Evolutionary conservation across 176 grass and related monocot species (phyloP).

Genomic region (Pontederia crassipes): DNA sequence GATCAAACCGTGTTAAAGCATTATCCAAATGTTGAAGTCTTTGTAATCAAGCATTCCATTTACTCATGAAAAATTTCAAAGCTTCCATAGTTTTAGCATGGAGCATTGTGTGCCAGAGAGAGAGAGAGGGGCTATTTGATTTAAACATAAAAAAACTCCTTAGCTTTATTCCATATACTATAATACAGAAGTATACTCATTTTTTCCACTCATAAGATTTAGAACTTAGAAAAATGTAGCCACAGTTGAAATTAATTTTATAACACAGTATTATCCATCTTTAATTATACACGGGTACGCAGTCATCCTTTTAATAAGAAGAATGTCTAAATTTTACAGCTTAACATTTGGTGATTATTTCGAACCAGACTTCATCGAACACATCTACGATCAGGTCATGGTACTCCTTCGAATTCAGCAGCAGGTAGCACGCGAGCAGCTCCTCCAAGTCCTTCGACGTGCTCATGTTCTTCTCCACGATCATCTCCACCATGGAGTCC

Average conservation of each 20-base stretch:
- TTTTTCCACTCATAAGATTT: too few relatives aligned
- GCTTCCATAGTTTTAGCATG: too few relatives aligned
- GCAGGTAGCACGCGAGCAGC: slow-evolving; percentile 87
- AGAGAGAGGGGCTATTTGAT: too few relatives aligned
- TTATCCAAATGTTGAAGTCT: too few relatives aligned
- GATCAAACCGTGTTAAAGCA: too few relatives aligned
- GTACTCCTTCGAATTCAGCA: slow-evolving; percentile 74
- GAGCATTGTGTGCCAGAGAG: too few relatives aligned
- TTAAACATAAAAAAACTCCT: too few relatives aligned
- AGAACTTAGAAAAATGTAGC: too few relatives aligned
- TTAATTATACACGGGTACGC: not conserved
- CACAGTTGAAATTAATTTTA: not conserved
- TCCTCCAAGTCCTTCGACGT: slow-evolving; percentile 72
- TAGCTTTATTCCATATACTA: too few relatives aligned
- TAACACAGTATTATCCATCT: not conserved
- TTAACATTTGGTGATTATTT: slow-evolving; percentile 33
- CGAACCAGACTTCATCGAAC: slow-evolving; percentile 73
- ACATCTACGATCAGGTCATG: slow-evolving; percentile 85
- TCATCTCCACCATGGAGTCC: slow-evolving; percentile 98
- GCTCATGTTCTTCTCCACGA: slow-evolving; percentile 57
- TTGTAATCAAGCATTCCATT: too few relatives aligned
- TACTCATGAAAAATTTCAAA: too few relatives aligned
- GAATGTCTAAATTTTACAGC: slow-evolving; percentile 16
- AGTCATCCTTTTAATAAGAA: not conserved
- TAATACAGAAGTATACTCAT: too few relatives aligned